phyloP scores from a whole-genome alignment of 208 protist genomes.

The Novymonas esmeraldas region DNA sequence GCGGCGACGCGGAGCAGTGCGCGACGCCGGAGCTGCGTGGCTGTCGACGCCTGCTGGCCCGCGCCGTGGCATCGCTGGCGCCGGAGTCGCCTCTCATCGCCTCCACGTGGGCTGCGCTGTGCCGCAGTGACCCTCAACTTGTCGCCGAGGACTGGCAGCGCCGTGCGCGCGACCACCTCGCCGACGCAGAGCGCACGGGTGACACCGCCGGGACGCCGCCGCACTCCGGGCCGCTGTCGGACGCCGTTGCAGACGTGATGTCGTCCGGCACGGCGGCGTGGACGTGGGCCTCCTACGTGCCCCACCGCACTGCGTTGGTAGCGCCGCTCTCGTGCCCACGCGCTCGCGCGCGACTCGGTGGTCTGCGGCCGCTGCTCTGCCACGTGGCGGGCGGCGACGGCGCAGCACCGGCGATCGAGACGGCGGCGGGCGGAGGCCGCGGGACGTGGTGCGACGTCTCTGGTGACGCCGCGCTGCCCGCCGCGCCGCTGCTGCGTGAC shows the following conservation, averaged over 20 bases:
- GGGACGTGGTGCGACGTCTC: too few species aligned
- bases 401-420: too few species aligned
- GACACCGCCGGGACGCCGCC: too few species aligned
- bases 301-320: slow-evolving; percentile 1
- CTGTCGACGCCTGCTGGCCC: background rate
- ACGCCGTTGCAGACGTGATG: background rate
- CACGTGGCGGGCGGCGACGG: slow-evolving; percentile 4
- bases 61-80: background rate
- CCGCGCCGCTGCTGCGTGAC: slow-evolving; percentile 6
- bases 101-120: slow-evolving; percentile 61
- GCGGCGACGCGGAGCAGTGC: background rate
- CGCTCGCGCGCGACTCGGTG: background rate
- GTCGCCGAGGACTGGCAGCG: slow-evolving; percentile 35
- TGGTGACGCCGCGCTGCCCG: background rate
- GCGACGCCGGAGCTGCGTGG: background rate
- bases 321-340: background rate
- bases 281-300: slow-evolving; percentile 2
- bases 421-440: too few species aligned
- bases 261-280: background rate
- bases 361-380: background rate
- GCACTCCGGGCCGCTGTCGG: too few species aligned
- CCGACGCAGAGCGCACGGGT: background rate
- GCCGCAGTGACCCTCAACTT: slow-evolving; percentile 39
- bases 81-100: slow-evolving; percentile 36
- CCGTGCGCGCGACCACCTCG: slow-evolving; percentile 11